Evolutionary conservation across 805 yeast genomes (phyloP).

Genomic region (Yamadazyma olivae): DNA sequence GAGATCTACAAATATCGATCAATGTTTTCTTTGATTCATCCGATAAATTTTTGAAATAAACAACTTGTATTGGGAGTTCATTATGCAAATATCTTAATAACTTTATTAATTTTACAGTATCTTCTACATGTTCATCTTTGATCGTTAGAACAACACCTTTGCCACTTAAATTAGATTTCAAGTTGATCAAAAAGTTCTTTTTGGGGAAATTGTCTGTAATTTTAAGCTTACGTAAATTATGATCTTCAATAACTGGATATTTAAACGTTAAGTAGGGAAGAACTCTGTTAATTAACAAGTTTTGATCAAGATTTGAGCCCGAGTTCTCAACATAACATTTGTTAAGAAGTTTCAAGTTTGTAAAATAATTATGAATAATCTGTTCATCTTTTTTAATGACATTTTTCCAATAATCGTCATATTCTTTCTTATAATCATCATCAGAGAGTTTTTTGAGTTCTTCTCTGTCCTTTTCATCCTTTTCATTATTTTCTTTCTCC

Average conservation of each 20-base stretch:
- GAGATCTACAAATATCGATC: conserved; percentile 15
- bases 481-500: conserved; percentile 2
- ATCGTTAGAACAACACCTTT: conserved; percentile 33
- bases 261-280: conserved; percentile 23
- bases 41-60: conserved; percentile 25
- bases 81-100: conserved; percentile 26
- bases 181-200: conserved; percentile 11
- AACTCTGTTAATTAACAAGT: conserved; percentile 13
- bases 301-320: conserved; percentile 3
- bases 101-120: conserved; percentile 20
- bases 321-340: conserved; percentile 17
- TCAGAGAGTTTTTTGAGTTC: no score
- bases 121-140: conserved; percentile 22
- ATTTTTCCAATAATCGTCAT: conserved; percentile 11
- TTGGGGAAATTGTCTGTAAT: conserved; percentile 1
- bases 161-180: conserved; percentile 20
- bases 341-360: conserved; percentile 21
- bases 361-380: conserved; percentile 20
- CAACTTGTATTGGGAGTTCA: conserved; percentile 29
- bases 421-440: conserved; percentile 7
- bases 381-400: conserved; percentile 19
- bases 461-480: no score
- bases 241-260: conserved; percentile 17
- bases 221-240: conserved; percentile 5
- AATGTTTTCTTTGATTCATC: conserved; percentile 20